phyloP scores from a whole-genome alignment of 805 yeast genomes.

The Jamesozyma piceae region DNA sequence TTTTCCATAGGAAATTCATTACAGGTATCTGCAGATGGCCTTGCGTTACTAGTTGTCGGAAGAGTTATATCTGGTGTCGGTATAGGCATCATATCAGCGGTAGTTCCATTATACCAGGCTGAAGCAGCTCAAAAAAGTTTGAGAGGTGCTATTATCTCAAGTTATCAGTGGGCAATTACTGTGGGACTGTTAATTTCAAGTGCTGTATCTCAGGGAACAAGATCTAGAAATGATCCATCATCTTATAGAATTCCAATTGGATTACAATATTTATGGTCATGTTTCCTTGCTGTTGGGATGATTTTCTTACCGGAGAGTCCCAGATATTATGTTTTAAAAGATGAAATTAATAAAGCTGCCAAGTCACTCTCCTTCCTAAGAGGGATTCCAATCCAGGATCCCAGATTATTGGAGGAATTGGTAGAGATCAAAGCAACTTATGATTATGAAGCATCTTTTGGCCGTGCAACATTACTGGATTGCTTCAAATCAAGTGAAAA shows the following conservation, averaged over 20 bases:
- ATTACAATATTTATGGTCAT: conserved; percentile 65
- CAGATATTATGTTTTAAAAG: conserved; percentile 66
- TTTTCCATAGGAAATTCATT: conserved; percentile 65
- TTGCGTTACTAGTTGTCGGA: conserved; percentile 58
- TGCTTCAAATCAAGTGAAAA: conserved; percentile 50
- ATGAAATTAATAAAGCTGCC: conserved; percentile 61
- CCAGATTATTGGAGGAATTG: conserved; percentile 56
- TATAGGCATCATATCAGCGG: conserved; percentile 69
- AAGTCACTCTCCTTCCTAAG: conserved; percentile 54
- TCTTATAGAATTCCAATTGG: conserved; percentile 70
- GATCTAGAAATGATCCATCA: conserved; percentile 42
- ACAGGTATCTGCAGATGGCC: conserved; percentile 49
- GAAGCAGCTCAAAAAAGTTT: conserved; percentile 75
- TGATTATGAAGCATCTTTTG: conserved; percentile 58
- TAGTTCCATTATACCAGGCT: conserved; percentile 77
- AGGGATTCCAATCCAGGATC: conserved; percentile 56
- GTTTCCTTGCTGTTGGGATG: conserved; percentile 57
- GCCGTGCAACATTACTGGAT: conserved; percentile 40
- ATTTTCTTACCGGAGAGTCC: conserved; percentile 80
- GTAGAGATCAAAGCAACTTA: conserved; percentile 68
- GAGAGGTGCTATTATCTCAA: conserved; percentile 72
- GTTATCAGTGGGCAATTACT: conserved; percentile 85
- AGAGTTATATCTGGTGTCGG: conserved; percentile 63
- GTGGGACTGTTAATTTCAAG: conserved; percentile 73
- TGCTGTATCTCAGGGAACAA: conserved; percentile 73